These are phyloP conservation scores for Ziziphus jujuba DNA, from an alignment of 306 rosid species.

Conservation along the genomic window DNA sequence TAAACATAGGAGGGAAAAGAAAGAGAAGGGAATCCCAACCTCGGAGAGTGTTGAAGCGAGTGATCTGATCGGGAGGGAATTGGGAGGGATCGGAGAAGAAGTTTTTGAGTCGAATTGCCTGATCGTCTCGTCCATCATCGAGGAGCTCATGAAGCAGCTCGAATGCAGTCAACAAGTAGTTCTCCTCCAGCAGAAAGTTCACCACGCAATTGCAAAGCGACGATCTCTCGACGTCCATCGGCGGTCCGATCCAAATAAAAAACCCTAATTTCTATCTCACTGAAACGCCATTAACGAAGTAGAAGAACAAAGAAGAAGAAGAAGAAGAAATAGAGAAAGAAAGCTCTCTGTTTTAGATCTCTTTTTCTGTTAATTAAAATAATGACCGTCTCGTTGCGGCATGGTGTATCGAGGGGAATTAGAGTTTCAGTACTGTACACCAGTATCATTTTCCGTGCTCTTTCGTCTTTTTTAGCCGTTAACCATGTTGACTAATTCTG, in stretches of 20 bases:
- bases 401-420: not conserved
- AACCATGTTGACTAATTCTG: not conserved
- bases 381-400: not conserved
- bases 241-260: conserved; percentile 17
- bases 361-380: not conserved
- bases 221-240: conserved; percentile 91
- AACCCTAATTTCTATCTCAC: conserved; percentile 35
- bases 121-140: conserved; percentile 80
- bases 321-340: not conserved
- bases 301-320: conserved; percentile 13
- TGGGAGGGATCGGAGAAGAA: conserved; percentile 76
- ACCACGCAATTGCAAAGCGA: conserved; percentile 97
- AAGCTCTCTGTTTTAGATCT: conserved; percentile 33
- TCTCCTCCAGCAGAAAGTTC: conserved; percentile 92
- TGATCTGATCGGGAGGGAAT: conserved; percentile 86
- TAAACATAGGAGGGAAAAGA: not conserved
- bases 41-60: conserved; percentile 79
- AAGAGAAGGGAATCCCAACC: conserved; percentile 34
- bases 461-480: not conserved
- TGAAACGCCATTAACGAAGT: conserved; percentile 40
- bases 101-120: conserved; percentile 88
- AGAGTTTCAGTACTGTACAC: not conserved
- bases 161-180: conserved; percentile 83
- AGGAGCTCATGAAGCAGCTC: conserved; percentile 99
- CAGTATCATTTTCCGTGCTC: not conserved